These are phyloP conservation scores for Patellifolia procumbens DNA, from an alignment of 179 eudicot genomes.

Conservation along the genomic window DNA sequence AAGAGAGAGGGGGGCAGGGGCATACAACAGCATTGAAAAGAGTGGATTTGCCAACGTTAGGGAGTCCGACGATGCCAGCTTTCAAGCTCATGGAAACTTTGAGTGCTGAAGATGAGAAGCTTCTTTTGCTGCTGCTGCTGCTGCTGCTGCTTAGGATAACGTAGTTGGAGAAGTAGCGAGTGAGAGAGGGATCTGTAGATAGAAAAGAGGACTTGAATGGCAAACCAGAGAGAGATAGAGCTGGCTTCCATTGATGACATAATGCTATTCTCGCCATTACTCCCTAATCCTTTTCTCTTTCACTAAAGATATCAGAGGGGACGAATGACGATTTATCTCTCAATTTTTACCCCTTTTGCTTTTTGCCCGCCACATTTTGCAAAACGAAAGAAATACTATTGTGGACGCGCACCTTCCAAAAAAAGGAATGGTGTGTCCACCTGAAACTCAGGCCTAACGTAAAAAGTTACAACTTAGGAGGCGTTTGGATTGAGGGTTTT, in stretches of 20 bases:
- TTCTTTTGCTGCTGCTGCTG: constrained; percentile 32
- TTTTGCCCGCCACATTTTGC: no score
- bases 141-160: no score
- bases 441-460: no score
- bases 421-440: no score
- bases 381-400: no score
- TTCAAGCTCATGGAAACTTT: constrained; percentile 82
- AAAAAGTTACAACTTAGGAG: no score
- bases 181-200: constrained; percentile 23
- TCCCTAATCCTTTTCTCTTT: not conserved
- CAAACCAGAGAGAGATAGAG: constrained; percentile 36
- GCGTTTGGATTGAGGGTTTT: no score
- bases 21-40: constrained; percentile 98
- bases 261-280: constrained; percentile 65
- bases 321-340: no score
- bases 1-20: not conserved
- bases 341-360: no score
- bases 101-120: constrained; percentile 47
- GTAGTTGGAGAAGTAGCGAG: constrained; percentile 19
- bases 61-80: constrained; percentile 99
- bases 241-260: constrained; percentile 51
- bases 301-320: no score
- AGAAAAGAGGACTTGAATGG: constrained; percentile 48
- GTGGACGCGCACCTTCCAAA: no score
- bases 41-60: constrained; percentile 97